Conservation (phyloP, 2,329 filamentous ascomycete species). For the Bipolaris sorokiniana region DNA sequence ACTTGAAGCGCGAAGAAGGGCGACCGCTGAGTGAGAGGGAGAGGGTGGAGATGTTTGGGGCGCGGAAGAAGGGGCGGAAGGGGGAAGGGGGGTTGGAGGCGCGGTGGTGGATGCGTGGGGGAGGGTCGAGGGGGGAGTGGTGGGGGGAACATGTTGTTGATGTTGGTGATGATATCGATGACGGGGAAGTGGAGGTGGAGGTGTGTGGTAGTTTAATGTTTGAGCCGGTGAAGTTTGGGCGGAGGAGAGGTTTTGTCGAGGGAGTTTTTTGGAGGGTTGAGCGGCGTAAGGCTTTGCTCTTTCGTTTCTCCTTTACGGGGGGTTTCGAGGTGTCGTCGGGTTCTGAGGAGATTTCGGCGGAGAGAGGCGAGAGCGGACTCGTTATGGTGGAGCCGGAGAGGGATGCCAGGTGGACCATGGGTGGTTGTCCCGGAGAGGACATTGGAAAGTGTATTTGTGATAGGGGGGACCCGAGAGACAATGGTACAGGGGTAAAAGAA, state of each 20-base stretch:
- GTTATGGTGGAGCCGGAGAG: not conserved
- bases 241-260: slow-evolving; percentile 15
- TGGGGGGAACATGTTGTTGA: not conserved
- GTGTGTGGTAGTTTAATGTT: not conserved
- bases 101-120: not conserved
- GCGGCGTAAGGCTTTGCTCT: not conserved
- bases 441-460: slow-evolving; percentile 24
- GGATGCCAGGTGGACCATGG: slow-evolving; percentile 8
- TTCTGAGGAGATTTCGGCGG: not conserved
- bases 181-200: not conserved
- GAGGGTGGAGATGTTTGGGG: slow-evolving; percentile 29
- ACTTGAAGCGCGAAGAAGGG: slow-evolving; percentile 36
- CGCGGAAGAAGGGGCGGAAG: slow-evolving; percentile 14
- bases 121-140: not conserved
- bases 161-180: not conserved
- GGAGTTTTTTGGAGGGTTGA: slow-evolving; percentile 21
- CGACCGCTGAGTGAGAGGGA: slow-evolving; percentile 35
- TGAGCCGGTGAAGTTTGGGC: slow-evolving; percentile 5
- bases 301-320: not conserved
- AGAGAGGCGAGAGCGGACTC: not conserved
- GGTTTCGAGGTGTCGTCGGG: too few species aligned
- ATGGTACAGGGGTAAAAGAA: slow-evolving; percentile 18
- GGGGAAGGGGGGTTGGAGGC: not conserved
- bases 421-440: slow-evolving; percentile 14
- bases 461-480: slow-evolving; percentile 29